Percentiles rank a stretch among this genome's conserved stretches.
Conservation (phyloP, 805 yeast species). For the Maudiozyma saulgeensis region DNA sequence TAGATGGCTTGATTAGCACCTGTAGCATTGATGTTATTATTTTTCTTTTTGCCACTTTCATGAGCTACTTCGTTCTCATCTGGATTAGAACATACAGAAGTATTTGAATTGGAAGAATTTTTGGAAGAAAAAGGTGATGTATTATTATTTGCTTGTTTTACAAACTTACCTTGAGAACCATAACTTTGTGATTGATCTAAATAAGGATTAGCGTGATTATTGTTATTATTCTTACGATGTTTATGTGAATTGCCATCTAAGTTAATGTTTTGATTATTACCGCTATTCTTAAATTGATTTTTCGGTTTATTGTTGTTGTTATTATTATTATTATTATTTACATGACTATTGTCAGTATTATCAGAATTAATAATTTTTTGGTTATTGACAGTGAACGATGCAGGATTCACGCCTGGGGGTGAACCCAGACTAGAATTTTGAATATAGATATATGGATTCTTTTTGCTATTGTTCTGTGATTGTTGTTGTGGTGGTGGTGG, state of each 20-base stretch:
- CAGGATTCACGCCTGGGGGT: neutral
- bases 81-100: conserved; percentile 7
- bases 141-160: neutral
- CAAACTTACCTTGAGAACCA: conserved; percentile 1
- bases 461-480: neutral
- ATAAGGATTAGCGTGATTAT: conserved; percentile 14
- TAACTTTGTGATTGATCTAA: conserved; percentile 8
- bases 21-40: conserved; percentile 17
- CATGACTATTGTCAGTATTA: conserved; percentile 1
- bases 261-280: conserved; percentile 3
- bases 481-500: conserved; percentile 6
- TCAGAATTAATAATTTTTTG: neutral
- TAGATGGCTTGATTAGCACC: conserved; percentile 34
- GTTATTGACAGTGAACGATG: neutral
- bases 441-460: conserved; percentile 3
- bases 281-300: conserved; percentile 3
- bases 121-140: neutral
- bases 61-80: conserved; percentile 2
- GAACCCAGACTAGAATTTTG: conserved; percentile 1
- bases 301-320: neutral
- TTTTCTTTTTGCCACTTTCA: conserved; percentile 6
- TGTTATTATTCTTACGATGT: neutral
- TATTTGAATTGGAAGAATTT: conserved; percentile 14
- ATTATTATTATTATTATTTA: conserved; percentile 4
- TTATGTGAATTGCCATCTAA: conserved; percentile 5